Evolutionary conservation across 768 basidiomycete genomes (phyloP), one percentile per base, ranked within the genome.

Genomic region (Rhizopogon roseolus): DNA sequence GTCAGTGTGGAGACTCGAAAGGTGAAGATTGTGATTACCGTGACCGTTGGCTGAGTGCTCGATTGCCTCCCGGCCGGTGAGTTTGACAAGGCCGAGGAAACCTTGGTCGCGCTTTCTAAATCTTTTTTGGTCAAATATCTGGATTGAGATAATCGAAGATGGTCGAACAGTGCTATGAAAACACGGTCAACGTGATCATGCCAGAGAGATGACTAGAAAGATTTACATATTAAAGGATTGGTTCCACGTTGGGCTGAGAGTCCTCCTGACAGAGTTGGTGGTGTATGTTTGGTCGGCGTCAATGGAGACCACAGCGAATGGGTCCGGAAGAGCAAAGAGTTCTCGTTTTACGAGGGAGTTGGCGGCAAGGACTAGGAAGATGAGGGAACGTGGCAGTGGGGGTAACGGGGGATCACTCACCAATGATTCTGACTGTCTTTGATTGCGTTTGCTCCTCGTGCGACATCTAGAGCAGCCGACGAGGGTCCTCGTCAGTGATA

Each of bases 61-160:
- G 43, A 84, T 72, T 14, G 79, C 82, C 57, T 85, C 80, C 39
- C 78, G 60, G 44, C 79, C 84, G 2, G 75, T 64, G 37, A 86
- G 72, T 56, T 78, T 82, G 63, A 82, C 73, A 13, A 85, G 72
- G 44, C 80, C 85, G 39, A 85, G 73, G 59, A 83, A 85, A 9
- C 82, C 92, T 75, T 94, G 93, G 66, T 94, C 93, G 61, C 85
- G 82, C 68, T 84, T 85, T 73, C 81, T 92, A 73, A 90, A 93
- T 69, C 90, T 92, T 65, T 83, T 81, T 70, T 92, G 86, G 76
- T 96, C 93, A 65, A 94, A 93, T 55, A 96, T 82, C 72, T 95
- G 91, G 43, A 95, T 88, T 25, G 80, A 78, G 63, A 95, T 79
- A 60, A 82, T 77, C 36, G 91, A 93, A 28, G 84, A 83, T 56